Conservation (phyloP, 352 stramenopile genomes). For the Pythium rishiriense region DNA sequence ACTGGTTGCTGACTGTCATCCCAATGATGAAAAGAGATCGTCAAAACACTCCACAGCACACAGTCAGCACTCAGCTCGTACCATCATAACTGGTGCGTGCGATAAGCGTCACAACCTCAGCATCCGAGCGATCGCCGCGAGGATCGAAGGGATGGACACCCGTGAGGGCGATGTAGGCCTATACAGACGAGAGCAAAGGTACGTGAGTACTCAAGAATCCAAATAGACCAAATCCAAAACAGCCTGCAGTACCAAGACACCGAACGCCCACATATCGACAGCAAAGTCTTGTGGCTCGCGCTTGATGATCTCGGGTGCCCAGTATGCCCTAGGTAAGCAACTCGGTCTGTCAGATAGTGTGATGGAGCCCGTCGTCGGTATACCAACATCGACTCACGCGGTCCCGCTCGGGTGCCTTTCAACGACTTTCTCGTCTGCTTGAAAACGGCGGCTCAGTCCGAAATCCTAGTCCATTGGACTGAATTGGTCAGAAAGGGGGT, state of each 20-base stretch:
- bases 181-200: not conserved
- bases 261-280: conserved; percentile 84
- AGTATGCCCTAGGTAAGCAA: conserved; percentile 55
- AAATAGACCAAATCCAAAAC: not conserved
- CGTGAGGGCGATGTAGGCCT: conserved; percentile 77
- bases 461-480: conserved; percentile 52
- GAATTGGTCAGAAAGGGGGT: not conserved
- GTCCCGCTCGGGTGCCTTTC: conserved; percentile 65
- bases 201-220: not conserved
- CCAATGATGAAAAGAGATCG: not conserved
- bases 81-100: conserved; percentile 61
- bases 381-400: conserved; percentile 49
- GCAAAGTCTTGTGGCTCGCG: conserved; percentile 63
- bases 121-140: conserved; percentile 66
- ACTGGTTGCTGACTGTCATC: conserved; percentile 55
- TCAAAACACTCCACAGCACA: too few species aligned
- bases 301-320: conserved; percentile 78
- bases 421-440: conserved; percentile 43
- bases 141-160: conserved; percentile 79
- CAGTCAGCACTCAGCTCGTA: too few species aligned
- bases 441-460: conserved; percentile 53
- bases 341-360: not conserved
- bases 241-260: conserved; percentile 46
- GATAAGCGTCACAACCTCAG: conserved; percentile 65
- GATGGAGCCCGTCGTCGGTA: too few species aligned